phyloP scores from a whole-genome alignment of 768 basidiomycete species.

The Scleroderma bovista region DNA sequence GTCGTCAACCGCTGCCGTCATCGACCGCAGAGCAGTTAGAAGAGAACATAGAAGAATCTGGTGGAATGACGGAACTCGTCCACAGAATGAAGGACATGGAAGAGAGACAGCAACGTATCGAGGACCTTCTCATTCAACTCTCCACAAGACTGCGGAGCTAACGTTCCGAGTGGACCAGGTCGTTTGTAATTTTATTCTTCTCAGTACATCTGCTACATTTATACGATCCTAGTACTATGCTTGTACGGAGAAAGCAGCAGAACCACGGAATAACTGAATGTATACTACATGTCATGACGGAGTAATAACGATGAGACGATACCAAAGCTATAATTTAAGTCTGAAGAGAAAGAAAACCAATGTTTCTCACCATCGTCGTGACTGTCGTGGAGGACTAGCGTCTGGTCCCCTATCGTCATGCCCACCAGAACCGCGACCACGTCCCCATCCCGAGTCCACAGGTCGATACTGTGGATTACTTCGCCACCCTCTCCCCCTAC shows the following conservation, averaged over 20 bases:
- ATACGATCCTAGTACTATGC: background rate
- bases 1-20: slow-evolving; percentile 9
- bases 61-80: slow-evolving; percentile 23
- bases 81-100: slow-evolving; percentile 39
- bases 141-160: slow-evolving; percentile 9
- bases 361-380: slow-evolving; percentile 19
- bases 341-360: background rate
- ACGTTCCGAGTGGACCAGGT: background rate
- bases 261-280: background rate
- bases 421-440: slow-evolving; percentile 28
- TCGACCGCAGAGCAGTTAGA: slow-evolving; percentile 24
- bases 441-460: slow-evolving; percentile 57
- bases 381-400: slow-evolving; percentile 13
- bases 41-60: slow-evolving; percentile 22
- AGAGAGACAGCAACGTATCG: slow-evolving; percentile 42
- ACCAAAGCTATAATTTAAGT: slow-evolving; percentile 24
- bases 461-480: slow-evolving; percentile 32
- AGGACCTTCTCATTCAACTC: slow-evolving; percentile 38
- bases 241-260: background rate
- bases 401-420: slow-evolving; percentile 20
- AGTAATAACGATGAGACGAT: background rate
- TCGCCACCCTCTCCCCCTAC: slow-evolving; percentile 25
- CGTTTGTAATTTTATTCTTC: background rate
- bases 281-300: background rate
- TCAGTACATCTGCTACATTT: background rate